A percentile compares a stretch with the other conserved stretches of the same genome.
phyloP scores from a whole-genome alignment of 306 rosid species.

The Clitoria ternatea region DNA sequence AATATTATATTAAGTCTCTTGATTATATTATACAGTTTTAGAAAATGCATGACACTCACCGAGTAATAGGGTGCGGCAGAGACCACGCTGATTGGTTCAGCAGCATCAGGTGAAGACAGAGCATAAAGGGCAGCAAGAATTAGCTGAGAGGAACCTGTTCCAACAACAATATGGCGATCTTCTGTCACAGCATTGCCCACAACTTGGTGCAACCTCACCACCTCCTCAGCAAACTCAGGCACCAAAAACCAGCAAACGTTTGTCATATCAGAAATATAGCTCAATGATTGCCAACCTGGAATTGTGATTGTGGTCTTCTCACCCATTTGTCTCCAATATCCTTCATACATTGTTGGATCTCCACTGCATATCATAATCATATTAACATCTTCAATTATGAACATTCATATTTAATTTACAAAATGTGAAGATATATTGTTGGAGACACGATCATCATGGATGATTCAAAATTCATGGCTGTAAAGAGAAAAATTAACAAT shows the following conservation, averaged over 20 bases:
- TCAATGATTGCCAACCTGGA: slow-evolving; percentile 78
- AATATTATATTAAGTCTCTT: background rate
- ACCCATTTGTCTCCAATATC: slow-evolving; percentile 61
- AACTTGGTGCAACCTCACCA: slow-evolving; percentile 61
- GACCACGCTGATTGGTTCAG: slow-evolving; percentile 56
- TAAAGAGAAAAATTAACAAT: background rate
- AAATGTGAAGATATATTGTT: background rate
- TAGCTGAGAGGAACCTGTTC: slow-evolving; percentile 95
- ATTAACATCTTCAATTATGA: too few relatives aligned
- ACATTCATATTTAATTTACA: slow-evolving; percentile 10
- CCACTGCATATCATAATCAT: slow-evolving; percentile 66
- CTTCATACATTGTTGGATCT: slow-evolving; percentile 78
- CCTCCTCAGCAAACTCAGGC: slow-evolving; percentile 57
- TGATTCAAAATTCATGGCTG: background rate
- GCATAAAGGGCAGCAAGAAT: slow-evolving; percentile 80
- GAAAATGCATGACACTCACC: slow-evolving; percentile 44
- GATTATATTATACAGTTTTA: background rate
- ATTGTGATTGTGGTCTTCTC: slow-evolving; percentile 57
- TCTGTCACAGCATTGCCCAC: slow-evolving; percentile 80
- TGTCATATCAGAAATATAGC: slow-evolving; percentile 63
- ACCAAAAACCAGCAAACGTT: slow-evolving; percentile 84
- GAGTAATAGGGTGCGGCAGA: slow-evolving; percentile 84
- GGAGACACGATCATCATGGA: background rate
- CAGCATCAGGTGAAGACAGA: slow-evolving; percentile 46
- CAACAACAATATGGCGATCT: slow-evolving; percentile 71